phyloP scores from a whole-genome alignment of 257 asterid species.

The Jacaranda mimosifolia region DNA sequence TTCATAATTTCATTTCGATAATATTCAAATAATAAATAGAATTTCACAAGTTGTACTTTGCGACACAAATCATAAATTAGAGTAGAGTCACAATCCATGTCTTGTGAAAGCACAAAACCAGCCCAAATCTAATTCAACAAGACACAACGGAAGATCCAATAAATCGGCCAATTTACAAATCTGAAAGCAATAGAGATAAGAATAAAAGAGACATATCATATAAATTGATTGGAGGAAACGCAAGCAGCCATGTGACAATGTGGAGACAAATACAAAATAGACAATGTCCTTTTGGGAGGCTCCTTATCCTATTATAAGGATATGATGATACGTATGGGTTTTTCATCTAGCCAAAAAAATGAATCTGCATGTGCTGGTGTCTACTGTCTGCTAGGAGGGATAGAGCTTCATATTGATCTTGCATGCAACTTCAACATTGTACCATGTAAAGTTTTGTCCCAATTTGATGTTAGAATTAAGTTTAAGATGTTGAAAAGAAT shows the following conservation, averaged over 20 bases:
- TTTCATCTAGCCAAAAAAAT: conserved; percentile 9
- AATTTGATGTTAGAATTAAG: not conserved
- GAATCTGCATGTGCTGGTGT: conserved; percentile 47
- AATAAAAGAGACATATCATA: conserved; percentile 47
- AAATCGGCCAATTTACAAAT: conserved; percentile 22
- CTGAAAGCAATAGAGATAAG: conserved; percentile 31
- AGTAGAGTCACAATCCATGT: not conserved
- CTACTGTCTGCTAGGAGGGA: not conserved
- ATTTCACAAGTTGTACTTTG: too few relatives aligned
- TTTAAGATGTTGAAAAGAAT: too few relatives aligned
- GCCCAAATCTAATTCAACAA: not conserved
- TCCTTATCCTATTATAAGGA: conserved; percentile 21
- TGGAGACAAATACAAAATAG: conserved; percentile 18
- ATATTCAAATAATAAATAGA: too few relatives aligned
- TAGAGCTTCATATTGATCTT: not conserved
- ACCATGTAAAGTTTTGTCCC: not conserved
- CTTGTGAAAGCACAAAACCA: not conserved
- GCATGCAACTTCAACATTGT: not conserved
- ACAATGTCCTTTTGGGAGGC: conserved; percentile 38
- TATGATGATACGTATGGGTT: conserved; percentile 22
- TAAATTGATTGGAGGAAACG: conserved; percentile 41
- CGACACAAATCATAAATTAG: too few relatives aligned
- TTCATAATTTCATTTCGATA: too few relatives aligned
- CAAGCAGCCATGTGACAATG: conserved; percentile 41
- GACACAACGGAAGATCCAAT: conserved; percentile 33